Evolutionary conservation across 768 basidiomycete genomes (phyloP), one percentile per base, ranked within the genome.

Genomic region (Trametes coccinea): DNA sequence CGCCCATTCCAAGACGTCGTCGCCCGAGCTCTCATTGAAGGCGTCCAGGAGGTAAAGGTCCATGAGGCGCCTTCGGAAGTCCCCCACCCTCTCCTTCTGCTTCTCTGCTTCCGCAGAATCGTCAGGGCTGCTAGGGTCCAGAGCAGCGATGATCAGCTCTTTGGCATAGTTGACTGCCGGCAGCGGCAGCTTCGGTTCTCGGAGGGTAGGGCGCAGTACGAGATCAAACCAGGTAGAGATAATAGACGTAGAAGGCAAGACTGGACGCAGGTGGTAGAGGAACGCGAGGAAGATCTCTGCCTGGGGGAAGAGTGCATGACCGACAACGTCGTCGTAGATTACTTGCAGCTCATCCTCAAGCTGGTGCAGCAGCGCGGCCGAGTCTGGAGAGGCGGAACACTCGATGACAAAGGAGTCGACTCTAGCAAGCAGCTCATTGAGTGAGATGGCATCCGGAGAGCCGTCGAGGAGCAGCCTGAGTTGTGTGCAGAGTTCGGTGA

Each of bases 181-280:
- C 0, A 80, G 82, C 2, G 89, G 78, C 17, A 93, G 76, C 64
- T 80, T 85, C 40, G 90, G 86, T 70, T 92, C 87, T 50, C 89
- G 86, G 56, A 93, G 78, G 31, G 90, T 88, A 29, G 89, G 88
- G 37, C 92, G 86, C 2, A 93, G 78, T 30, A 90, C 79, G 37
- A 89, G 80, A 71, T 93, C 90, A 72, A 91, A 93, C 92, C 92
- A 93, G 30, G 79, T 80, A 2, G 86, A 86, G 59, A 92, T 87
- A 56, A 92, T 77, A 29, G 88, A 89, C 5, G 79, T 79, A 7
- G 88, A 75, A 2, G 88, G 78, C 6, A 92, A 75, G 31, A 89
- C 77, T 11, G 86, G 81, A 9, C 78, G 77, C 30, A 93, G 79
- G 66, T 84, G 84, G 63, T 82, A 80, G 5, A 93, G 78, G 16